Percentiles rank a stretch among this genome's conserved stretches.
Conservation (phyloP, 2,329 filamentous ascomycete species). For the Cytospora chrysosperma region DNA sequence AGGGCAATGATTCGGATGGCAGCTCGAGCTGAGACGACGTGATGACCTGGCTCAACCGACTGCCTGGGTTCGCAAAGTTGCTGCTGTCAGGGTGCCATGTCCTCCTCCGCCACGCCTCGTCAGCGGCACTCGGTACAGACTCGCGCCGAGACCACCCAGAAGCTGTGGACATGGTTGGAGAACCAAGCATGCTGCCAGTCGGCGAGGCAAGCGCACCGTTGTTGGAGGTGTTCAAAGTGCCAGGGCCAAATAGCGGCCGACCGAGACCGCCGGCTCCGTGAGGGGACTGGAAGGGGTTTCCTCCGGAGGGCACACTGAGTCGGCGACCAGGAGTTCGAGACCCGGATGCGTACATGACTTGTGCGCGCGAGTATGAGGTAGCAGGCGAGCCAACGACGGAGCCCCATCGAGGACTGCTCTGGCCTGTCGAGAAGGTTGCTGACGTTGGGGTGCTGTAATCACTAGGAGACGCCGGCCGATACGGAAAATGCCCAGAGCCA, state of each 20-base stretch:
- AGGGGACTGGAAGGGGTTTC: conserved; percentile 70
- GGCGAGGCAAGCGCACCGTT: conserved; percentile 53
- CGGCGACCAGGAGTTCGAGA: conserved; percentile 69
- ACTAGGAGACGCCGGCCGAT: conserved; percentile 66
- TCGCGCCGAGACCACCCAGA: conserved; percentile 62
- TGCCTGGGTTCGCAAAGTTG: conserved; percentile 64
- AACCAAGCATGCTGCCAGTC: conserved; percentile 61
- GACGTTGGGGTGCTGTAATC: conserved; percentile 83
- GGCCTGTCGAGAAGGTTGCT: conserved; percentile 74
- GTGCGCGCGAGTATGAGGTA: conserved; percentile 65
- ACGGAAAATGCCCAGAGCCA: conserved; percentile 64
- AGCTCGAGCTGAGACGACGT: conserved; percentile 62
- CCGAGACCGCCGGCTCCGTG: conserved; percentile 49
- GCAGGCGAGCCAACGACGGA: conserved; percentile 70
- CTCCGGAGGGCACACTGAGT: conserved; percentile 76
- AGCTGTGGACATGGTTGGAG: conserved; percentile 64
- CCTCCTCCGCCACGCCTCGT: conserved; percentile 77
- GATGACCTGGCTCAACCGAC: conserved; percentile 72
- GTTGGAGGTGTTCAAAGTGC: conserved; percentile 56
- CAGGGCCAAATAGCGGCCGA: conserved; percentile 53
- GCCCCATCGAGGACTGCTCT: conserved; percentile 73
- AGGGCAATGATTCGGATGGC: conserved; percentile 51
- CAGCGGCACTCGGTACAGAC: conserved; percentile 59
- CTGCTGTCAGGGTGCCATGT: conserved; percentile 88
- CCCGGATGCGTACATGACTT: conserved; percentile 67